Evolutionary conservation across 73 alveolate species (phyloP).

Genomic region (Paramecium bursaria): DNA sequence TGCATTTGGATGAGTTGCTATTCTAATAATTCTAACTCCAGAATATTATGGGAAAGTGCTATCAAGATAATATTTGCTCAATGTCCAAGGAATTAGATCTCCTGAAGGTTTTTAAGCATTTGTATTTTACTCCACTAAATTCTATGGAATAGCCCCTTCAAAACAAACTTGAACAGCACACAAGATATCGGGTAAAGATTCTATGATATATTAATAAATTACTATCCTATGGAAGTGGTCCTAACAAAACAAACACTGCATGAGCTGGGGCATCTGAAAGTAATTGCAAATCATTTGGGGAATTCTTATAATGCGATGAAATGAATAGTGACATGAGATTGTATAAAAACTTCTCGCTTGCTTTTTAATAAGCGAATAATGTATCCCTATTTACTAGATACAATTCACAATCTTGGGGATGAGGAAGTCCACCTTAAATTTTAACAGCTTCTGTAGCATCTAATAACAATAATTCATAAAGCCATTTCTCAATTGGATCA

Average conservation of each 20-base stretch:
- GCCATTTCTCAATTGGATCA: constrained; percentile 99
- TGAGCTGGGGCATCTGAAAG: constrained; percentile 99
- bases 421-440: constrained; percentile 84
- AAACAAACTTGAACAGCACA: constrained; percentile 97
- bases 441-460: constrained; percentile 77
- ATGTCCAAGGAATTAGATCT: constrained; percentile 99
- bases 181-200: constrained; percentile 96
- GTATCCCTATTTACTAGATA: constrained; percentile 99
- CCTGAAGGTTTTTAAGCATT: constrained; percentile 94
- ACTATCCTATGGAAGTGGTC: constrained; percentile 86
- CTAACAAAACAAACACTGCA: constrained; percentile 94
- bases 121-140: constrained; percentile 83
- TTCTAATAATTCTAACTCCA: constrained; percentile 98
- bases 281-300: constrained; percentile 99
- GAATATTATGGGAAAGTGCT: constrained; percentile 92
- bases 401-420: constrained; percentile 95
- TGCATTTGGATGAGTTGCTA: constrained; percentile 99
- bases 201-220: too few species aligned
- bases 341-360: constrained; percentile 96
- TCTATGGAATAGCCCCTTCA: constrained; percentile 89
- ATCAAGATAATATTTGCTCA: constrained; percentile 97
- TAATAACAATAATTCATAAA: constrained; percentile 92
- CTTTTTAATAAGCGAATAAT: constrained; percentile 92
- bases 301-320: constrained; percentile 98
- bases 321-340: constrained; percentile 98